Conservation (phyloP, 1,284 basidiomycete genomes). For the Lentinula novae-zelandiae region DNA sequence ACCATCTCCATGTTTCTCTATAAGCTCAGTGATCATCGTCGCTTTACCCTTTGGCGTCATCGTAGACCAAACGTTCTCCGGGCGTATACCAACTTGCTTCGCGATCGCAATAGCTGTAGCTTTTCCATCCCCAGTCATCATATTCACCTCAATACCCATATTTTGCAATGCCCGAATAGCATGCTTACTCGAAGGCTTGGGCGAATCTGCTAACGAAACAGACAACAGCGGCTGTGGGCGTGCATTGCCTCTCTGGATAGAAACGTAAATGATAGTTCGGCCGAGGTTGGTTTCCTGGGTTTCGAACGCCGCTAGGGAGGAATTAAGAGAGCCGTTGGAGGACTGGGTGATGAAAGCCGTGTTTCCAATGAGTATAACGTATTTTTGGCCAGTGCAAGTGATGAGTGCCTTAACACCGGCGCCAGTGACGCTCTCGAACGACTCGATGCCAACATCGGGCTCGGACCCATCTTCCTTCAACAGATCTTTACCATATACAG, state of each 20-base stretch:
- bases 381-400: constrained; percentile 40
- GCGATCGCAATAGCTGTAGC: constrained; percentile 85
- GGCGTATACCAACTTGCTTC: constrained; percentile 78
- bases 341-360: constrained; percentile 62
- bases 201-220: constrained; percentile 79
- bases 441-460: constrained; percentile 44
- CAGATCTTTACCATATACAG: constrained; percentile 72
- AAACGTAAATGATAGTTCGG: constrained; percentile 84
- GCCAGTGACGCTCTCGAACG: constrained; percentile 88
- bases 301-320: constrained; percentile 61
- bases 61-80: constrained; percentile 79
- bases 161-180: constrained; percentile 75
- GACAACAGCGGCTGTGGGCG: constrained; percentile 55
- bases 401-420: constrained; percentile 80
- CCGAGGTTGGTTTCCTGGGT: constrained; percentile 63
- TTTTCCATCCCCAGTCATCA: constrained; percentile 89
- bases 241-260: constrained; percentile 41
- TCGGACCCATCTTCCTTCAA: constrained; percentile 41
- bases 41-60: constrained; percentile 95
- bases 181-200: constrained; percentile 78
- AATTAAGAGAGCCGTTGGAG: constrained; percentile 49
- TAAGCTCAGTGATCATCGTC: constrained; percentile 73
- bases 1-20: constrained; percentile 62
- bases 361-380: constrained; percentile 74
- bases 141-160: constrained; percentile 88